Evolutionary conservation across 2,329 filamentous ascomycete species (phyloP).

Genomic region (Chaetomiaceae sp.): DNA sequence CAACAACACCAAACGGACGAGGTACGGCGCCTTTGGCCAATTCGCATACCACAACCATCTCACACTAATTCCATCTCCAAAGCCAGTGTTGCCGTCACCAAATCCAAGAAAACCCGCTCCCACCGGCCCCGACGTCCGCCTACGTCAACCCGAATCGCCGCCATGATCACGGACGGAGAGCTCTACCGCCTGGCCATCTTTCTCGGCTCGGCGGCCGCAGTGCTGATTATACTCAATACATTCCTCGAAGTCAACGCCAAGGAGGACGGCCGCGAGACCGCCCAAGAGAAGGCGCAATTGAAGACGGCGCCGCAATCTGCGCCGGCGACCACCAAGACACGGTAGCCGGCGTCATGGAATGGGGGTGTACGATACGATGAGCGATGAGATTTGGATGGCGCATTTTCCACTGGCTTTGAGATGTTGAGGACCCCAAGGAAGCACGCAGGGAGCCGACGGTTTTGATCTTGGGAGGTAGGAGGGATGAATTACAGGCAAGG

Average conservation of each 20-base stretch:
- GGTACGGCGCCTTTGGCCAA: not conserved
- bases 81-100: not conserved
- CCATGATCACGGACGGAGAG: slow-evolving; percentile 90
- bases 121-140: not conserved
- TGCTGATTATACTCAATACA: slow-evolving; percentile 91
- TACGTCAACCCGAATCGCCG: slow-evolving; percentile 33
- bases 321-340: slow-evolving; percentile 19
- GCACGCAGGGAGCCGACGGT: too few relatives aligned
- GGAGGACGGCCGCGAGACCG: slow-evolving; percentile 27
- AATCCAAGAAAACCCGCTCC: not conserved
- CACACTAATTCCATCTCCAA: not conserved
- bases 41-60: not conserved
- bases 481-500: not conserved
- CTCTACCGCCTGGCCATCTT: slow-evolving; percentile 91
- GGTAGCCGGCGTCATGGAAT: slow-evolving; percentile 9
- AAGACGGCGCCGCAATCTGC: slow-evolving; percentile 19
- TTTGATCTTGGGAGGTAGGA: too few relatives aligned
- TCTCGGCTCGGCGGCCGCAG: slow-evolving; percentile 82
- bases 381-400: not conserved
- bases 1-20: not conserved
- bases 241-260: slow-evolving; percentile 91
- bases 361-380: slow-evolving; percentile 18
- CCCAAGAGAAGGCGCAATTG: slow-evolving; percentile 28
- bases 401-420: too few relatives aligned
- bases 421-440: too few relatives aligned